These are phyloP conservation scores for Alternaria alternata DNA, from an alignment of 2,329 filamentous ascomycete genomes.

Conservation along the genomic window DNA sequence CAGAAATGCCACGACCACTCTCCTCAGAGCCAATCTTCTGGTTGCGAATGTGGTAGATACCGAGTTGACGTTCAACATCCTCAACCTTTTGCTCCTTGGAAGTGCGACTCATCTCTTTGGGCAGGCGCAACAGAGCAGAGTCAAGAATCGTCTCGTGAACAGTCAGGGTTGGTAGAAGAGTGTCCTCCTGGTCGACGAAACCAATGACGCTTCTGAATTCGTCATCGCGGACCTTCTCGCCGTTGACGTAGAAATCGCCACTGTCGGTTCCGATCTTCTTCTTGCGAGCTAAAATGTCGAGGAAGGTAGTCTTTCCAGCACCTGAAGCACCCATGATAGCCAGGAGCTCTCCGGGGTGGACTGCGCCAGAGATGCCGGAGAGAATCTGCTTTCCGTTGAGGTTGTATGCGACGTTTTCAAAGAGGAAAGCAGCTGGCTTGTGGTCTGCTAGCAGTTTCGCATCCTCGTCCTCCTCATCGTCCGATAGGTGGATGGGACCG, in stretches of 20 bases:
- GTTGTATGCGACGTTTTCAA: conserved; percentile 85
- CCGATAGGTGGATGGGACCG: conserved; percentile 77
- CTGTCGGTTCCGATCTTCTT: conserved; percentile 85
- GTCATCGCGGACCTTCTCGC: conserved; percentile 82
- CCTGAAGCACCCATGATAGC: conserved; percentile 99
- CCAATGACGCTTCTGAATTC: conserved; percentile 93
- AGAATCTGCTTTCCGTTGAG: conserved; percentile 91
- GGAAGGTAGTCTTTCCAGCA: conserved; percentile 95
- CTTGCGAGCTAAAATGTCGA: conserved; percentile 95
- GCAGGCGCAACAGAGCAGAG: conserved; percentile 90
- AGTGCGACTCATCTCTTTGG: conserved; percentile 83
- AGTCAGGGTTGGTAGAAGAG: conserved; percentile 92
- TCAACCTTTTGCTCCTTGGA: conserved; percentile 92
- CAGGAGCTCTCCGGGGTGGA: conserved; percentile 93
- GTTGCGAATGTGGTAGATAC: conserved; percentile 92
- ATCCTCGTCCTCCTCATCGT: conserved; percentile 85
- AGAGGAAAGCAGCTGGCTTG: conserved; percentile 87
- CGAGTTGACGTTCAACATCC: conserved; percentile 94
- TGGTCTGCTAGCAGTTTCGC: conserved; percentile 89
- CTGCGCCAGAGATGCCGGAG: conserved; percentile 79
- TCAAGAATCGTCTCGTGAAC: conserved; percentile 98
- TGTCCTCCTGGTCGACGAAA: conserved; percentile 98
- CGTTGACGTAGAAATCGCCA: conserved; percentile 92
- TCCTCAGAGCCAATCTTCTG: conserved; percentile 97
- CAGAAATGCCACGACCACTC: conserved; percentile 92